phyloP scores from a whole-genome alignment of 306 rosid genomes.

The Cucurbita moschata region DNA sequence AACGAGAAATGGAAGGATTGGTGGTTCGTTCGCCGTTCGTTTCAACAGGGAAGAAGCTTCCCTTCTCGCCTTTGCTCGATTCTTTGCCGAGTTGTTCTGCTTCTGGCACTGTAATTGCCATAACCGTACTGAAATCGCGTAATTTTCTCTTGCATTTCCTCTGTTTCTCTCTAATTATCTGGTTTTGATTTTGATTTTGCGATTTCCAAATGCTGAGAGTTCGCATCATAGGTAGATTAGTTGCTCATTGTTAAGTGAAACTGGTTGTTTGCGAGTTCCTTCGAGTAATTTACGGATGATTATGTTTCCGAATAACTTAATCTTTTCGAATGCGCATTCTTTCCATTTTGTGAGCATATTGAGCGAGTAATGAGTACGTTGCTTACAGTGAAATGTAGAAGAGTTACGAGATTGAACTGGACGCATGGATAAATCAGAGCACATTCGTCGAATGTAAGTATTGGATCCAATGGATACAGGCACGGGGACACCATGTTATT shows the following conservation, averaged over 20 bases:
- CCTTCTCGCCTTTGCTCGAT: slow-evolving; percentile 36
- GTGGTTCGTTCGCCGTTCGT: slow-evolving; percentile 36
- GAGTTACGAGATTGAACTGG: slow-evolving; percentile 23
- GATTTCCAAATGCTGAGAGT: not conserved
- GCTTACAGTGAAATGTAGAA: slow-evolving; percentile 45
- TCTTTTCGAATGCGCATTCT: not conserved
- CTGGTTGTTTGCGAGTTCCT: not conserved
- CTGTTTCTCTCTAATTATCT: not conserved
- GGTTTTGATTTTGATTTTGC: not conserved
- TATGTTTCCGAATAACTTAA: not conserved
- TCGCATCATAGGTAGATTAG: not conserved
- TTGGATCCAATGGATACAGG: slow-evolving; percentile 61
- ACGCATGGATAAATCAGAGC: slow-evolving; percentile 25
- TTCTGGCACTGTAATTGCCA: slow-evolving; percentile 18
- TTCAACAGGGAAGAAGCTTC: slow-evolving; percentile 55
- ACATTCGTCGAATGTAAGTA: slow-evolving; percentile 58
- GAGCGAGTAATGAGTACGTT: slow-evolving; percentile 17
- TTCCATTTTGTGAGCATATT: not conserved
- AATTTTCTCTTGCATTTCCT: slow-evolving; percentile 15
- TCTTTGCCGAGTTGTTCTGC: slow-evolving; percentile 35
- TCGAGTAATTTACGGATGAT: not conserved
- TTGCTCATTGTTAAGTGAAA: not conserved
- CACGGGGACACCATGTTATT: slow-evolving; percentile 24
- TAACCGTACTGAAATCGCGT: slow-evolving; percentile 26
- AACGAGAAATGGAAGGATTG: slow-evolving; percentile 45